Percentiles rank a stretch among this genome's conserved stretches.
These are phyloP conservation scores for Mycena haematopus DNA, from an alignment of 768 basidiomycete genomes.

Conservation along the genomic window DNA sequence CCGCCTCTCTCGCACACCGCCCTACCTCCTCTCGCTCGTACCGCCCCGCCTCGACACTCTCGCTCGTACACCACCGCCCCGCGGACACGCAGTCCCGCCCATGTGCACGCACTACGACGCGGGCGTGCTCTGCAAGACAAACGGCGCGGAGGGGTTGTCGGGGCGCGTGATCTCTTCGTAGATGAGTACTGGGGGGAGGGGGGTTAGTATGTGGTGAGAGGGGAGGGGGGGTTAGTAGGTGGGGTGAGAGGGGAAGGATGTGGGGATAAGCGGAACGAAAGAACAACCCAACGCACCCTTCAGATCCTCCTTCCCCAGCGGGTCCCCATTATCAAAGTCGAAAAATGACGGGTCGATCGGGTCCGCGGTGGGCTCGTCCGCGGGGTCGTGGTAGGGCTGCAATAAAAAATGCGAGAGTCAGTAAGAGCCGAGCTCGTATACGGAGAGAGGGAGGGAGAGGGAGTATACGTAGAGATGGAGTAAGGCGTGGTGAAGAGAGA, in stretches of 20 bases:
- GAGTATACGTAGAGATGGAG: neutral
- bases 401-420: too few relatives aligned
- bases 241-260: neutral
- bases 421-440: too few relatives aligned
- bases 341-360: constrained; percentile 81
- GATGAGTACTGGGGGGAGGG: constrained; percentile 47
- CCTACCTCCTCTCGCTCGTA: too few relatives aligned
- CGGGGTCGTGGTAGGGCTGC: constrained; percentile 89
- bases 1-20: too few relatives aligned
- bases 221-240: neutral
- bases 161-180: constrained; percentile 57
- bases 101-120: neutral
- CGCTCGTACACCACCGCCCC: too few relatives aligned
- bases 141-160: constrained; percentile 30
- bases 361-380: constrained; percentile 86
- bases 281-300: constrained; percentile 53
- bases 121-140: constrained; percentile 20
- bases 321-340: constrained; percentile 78
- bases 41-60: too few relatives aligned
- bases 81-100: too few relatives aligned
- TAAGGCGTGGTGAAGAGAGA: too few relatives aligned
- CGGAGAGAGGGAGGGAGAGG: neutral
- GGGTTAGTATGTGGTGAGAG: neutral
- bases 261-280: neutral
- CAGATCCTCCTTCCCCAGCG: constrained; percentile 68